Evolutionary conservation across 768 basidiomycete genomes (phyloP), one percentile per base, ranked within the genome.

Genomic region (Russula sp.): DNA sequence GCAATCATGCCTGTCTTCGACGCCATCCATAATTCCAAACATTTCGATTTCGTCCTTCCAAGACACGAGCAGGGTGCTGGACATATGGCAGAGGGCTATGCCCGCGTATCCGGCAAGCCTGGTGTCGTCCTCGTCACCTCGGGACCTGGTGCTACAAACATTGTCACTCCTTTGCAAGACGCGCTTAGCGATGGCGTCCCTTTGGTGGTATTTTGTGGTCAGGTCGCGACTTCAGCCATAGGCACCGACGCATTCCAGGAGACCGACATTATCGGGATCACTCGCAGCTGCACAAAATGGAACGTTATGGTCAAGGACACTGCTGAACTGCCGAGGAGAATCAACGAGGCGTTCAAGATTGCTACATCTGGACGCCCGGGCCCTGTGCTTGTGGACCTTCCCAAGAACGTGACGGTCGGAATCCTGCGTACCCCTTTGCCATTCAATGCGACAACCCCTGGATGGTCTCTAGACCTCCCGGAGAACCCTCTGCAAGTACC

Each of bases 241-340:
- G 96, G 96, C n/a, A 94, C 92, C 14, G 96, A 98, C 72, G 92
- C 93, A 1, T 99, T 99, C 84, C 97, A 99, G 73, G 96, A 99
- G 76, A 97, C 96, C 42, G 97, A 99, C 73, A 77, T 98, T 53
- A 81, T 99, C 60, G 97, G 97, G 53, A 99, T 98, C 75, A 97
- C 95, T 35, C 82, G 96, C 55, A 86, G 88, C 70, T 99, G 97
- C 78, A 98, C 97, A 27, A 99, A 98, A 74, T 98, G 97, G 97
- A 98, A 99, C 73, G 95, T 99, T 63, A 96, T 98, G 94, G 92
- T 98, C 55, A 98, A 98, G 76, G 94, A 95, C 71, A 92, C 98
- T 62, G 75, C 90, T 11, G 97, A 98, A 75, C 82, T 98, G 3
- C 97, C 97, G 13, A 80, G 96, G 45, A 82, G 97, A 62, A 96